phyloP scores from a whole-genome alignment of 2,329 filamentous ascomycete species.

The Penicillium sp. region DNA sequence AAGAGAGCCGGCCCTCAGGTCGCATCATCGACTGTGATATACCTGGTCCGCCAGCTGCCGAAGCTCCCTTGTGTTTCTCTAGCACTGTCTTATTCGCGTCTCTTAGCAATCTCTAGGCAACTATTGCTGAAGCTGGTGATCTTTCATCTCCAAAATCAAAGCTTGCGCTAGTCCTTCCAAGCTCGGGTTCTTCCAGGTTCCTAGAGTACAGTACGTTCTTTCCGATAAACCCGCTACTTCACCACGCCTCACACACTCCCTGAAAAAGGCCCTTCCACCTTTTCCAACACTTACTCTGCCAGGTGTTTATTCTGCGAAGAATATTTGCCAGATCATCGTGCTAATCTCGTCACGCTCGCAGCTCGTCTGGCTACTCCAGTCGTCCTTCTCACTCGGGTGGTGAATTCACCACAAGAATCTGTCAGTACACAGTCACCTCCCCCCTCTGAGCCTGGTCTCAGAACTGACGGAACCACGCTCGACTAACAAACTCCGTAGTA shows the following conservation, averaged over 20 bases:
- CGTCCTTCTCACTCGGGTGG: not conserved
- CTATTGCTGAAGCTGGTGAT: not conserved
- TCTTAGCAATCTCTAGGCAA: not conserved
- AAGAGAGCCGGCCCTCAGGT: not conserved
- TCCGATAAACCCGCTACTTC: not conserved
- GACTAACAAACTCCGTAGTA: not conserved
- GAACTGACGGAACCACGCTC: not conserved
- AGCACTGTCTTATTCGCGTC: not conserved
- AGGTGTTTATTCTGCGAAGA: no score
- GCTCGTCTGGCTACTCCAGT: not conserved
- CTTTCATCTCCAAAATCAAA: not conserved
- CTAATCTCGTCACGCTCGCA: not conserved
- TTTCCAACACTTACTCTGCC: no score
- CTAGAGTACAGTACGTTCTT: conserved; percentile 1
- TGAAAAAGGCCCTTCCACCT: not conserved
- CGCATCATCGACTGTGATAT: conserved; percentile 8
- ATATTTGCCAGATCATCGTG: not conserved
- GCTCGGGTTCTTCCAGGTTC: not conserved
- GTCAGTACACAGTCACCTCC: not conserved
- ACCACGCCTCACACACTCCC: not conserved
- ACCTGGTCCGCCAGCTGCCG: conserved; percentile 2
- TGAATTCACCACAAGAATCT: not conserved
- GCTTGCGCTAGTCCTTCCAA: not conserved
- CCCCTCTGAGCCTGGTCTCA: not conserved
- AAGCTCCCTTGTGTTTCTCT: not conserved